These are phyloP conservation scores for Alectoria sarmentosa DNA, from an alignment of 495 filamentous ascomycete species.

Conservation along the genomic window DNA sequence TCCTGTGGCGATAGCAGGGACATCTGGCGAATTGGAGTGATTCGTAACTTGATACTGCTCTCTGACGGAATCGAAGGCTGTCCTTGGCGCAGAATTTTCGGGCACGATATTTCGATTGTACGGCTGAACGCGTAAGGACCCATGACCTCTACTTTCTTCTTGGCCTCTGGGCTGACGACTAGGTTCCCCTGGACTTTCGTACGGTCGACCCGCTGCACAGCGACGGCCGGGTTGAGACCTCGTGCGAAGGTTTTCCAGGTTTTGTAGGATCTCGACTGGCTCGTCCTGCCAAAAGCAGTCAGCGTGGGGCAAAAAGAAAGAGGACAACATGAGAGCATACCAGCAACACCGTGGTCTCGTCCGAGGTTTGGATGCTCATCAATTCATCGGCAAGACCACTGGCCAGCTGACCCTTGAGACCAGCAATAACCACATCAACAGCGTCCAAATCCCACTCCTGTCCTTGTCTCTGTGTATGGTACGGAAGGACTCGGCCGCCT, in stretches of 20 bases:
- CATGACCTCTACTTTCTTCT: too few species aligned
- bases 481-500: background rate
- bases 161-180: too few species aligned
- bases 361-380: background rate
- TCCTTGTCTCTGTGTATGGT: background rate
- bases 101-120: background rate
- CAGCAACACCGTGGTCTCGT: background rate
- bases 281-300: background rate
- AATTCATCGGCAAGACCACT: background rate
- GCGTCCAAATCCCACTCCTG: background rate
- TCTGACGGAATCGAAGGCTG: background rate
- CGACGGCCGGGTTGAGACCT: too few species aligned
- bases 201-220: too few species aligned
- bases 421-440: background rate
- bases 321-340: background rate
- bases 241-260: too few species aligned
- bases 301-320: background rate
- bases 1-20: background rate
- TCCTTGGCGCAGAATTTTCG: too few species aligned
- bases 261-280: too few species aligned
- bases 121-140: too few species aligned
- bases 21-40: background rate
- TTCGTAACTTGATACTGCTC: background rate
- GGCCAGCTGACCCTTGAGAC: background rate
- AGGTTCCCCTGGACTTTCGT: too few species aligned